A percentile compares a stretch with the other conserved stretches of the same genome.
phyloP scores from a whole-genome alignment of 192 early-diverging fungal species.

The Umbelopsis vinacea region DNA sequence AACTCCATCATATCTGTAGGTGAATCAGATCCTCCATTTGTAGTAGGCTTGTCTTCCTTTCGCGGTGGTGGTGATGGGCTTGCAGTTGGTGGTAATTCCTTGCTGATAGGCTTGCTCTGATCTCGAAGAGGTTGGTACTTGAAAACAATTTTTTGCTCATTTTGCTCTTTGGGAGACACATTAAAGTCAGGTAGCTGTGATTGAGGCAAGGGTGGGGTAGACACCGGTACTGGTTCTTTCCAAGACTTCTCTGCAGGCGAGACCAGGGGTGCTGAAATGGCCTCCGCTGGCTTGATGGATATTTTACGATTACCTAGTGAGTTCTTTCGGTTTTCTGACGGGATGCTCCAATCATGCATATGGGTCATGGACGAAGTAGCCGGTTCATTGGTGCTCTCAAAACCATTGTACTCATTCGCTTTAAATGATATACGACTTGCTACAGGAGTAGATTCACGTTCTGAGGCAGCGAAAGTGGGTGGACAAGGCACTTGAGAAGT shows the following conservation, averaged over 20 bases:
- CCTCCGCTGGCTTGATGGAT: background rate
- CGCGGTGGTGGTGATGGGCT: background rate
- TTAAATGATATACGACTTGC: background rate
- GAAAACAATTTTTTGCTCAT: slow-evolving; percentile 1
- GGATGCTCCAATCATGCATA: background rate
- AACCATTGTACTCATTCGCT: background rate
- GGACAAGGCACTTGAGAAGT: background rate
- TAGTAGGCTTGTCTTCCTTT: background rate
- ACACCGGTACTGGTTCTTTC: background rate
- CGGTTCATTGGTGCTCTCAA: background rate
- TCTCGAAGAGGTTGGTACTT: slow-evolving; percentile 4
- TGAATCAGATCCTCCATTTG: background rate
- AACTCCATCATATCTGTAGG: background rate
- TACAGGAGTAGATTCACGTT: background rate
- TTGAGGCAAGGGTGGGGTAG: background rate
- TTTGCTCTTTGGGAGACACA: background rate
- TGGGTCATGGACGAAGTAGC: background rate
- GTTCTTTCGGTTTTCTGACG: background rate
- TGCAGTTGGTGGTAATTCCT: background rate
- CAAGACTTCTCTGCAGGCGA: no score
- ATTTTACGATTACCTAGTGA: background rate
- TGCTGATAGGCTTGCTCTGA: background rate
- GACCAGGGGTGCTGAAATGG: no score
- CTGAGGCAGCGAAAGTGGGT: background rate
- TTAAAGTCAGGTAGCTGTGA: background rate